A percentile compares a stretch with the other conserved stretches of the same genome.
These are phyloP conservation scores for Rhizopus delemar DNA, from an alignment of 371 early-diverging fungal species.

Conservation along the genomic window DNA sequence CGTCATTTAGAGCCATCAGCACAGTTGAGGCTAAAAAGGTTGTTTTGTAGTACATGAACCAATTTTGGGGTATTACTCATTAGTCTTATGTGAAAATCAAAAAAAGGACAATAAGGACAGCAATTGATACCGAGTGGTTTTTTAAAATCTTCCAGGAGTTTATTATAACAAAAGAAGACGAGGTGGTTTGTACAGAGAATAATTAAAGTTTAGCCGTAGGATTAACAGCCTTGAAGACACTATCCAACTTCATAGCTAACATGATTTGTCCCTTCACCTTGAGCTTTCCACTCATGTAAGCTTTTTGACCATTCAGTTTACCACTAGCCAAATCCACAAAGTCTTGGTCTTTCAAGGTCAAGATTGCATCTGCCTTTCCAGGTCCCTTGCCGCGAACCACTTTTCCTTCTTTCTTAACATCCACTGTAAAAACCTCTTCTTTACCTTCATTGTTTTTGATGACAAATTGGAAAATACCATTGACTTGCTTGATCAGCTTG, in stretches of 20 bases:
- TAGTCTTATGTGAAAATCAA: too few species aligned
- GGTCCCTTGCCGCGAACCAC: slow-evolving; percentile 67
- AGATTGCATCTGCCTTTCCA: slow-evolving; percentile 65
- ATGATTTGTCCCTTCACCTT: slow-evolving; percentile 85
- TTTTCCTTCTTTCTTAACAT: slow-evolving; percentile 70
- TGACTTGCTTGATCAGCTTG: slow-evolving; percentile 58
- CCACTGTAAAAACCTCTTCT: slow-evolving; percentile 74
- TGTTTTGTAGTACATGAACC: too few species aligned
- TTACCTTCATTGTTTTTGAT: slow-evolving; percentile 67
- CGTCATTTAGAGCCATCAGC: too few species aligned
- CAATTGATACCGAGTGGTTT: too few species aligned
- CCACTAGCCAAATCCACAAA: slow-evolving; percentile 84
- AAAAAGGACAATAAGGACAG: too few species aligned
- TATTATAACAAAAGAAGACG: too few species aligned
- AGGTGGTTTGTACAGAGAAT: too few species aligned
- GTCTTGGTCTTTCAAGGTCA: slow-evolving; percentile 72
- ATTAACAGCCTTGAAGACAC: slow-evolving; percentile 51
- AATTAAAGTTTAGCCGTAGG: slow-evolving; percentile 54
- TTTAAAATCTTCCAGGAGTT: too few species aligned
- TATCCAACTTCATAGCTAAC: slow-evolving; percentile 77
- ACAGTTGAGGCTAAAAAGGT: too few species aligned
- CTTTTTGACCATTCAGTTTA: slow-evolving; percentile 75
- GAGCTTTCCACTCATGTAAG: slow-evolving; percentile 84
- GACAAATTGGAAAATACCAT: slow-evolving; percentile 85
- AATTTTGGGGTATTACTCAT: too few species aligned